These are phyloP conservation scores for Lachnellula hyalina DNA, from an alignment of 2,329 filamentous ascomycete species.

Conservation along the genomic window DNA sequence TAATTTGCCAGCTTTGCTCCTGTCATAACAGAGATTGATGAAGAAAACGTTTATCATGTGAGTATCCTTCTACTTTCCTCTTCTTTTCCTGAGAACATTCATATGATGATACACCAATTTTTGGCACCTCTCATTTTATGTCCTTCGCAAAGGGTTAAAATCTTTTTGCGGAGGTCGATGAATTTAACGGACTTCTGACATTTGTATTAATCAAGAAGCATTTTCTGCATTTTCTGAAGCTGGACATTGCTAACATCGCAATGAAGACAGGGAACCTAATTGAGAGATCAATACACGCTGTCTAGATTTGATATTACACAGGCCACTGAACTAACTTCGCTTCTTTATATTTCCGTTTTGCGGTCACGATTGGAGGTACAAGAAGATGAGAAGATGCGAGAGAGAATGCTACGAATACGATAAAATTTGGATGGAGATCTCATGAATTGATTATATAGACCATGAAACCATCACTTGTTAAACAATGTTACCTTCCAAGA, in stretches of 20 bases:
- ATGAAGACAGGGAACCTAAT: not conserved
- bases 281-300: not conserved
- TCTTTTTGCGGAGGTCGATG: conserved; percentile 55
- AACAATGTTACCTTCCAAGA: too few relatives aligned
- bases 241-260: not conserved
- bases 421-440: too few relatives aligned
- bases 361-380: not conserved
- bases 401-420: too few relatives aligned
- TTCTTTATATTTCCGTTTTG: not conserved
- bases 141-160: conserved; percentile 30
- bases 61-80: conserved; percentile 1
- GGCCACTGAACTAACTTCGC: not conserved
- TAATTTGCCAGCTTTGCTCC: not conserved
- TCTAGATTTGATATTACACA: not conserved
- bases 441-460: too few relatives aligned
- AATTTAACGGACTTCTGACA: conserved; percentile 84
- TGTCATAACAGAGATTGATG: not conserved
- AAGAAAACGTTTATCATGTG: not conserved
- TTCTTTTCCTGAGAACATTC: conserved; percentile 6
- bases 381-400: too few relatives aligned
- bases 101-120: conserved; percentile 75
- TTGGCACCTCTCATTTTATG: conserved; percentile 98
- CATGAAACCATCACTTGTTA: too few relatives aligned
- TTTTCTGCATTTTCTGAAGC: not conserved
- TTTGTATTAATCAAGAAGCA: conserved; percentile 4